Percentiles rank a stretch among this genome's conserved stretches.
Evolutionary conservation across 306 rosid genomes (phyloP).

Genomic region (Herpetospermum pedunculosum): DNA sequence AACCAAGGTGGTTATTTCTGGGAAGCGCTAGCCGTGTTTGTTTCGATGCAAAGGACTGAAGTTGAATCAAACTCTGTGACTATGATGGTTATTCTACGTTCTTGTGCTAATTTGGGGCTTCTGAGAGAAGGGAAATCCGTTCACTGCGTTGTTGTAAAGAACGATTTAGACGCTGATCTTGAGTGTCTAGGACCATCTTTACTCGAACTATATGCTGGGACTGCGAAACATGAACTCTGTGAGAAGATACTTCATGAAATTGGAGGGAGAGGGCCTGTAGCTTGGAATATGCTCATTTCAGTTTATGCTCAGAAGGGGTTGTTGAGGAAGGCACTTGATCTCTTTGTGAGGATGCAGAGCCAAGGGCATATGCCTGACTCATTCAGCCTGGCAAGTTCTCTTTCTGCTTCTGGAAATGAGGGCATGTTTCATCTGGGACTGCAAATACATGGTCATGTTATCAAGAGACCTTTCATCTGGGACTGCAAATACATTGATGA

Average conservation of each 20-base stretch:
- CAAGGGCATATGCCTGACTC: constrained; percentile 63
- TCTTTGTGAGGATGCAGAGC: constrained; percentile 42
- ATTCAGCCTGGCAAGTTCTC: constrained; percentile 67
- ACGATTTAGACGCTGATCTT: constrained; percentile 34
- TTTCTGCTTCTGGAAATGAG: constrained; percentile 59
- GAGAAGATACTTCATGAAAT: constrained; percentile 34
- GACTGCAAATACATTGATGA: constrained; percentile 66
- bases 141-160: constrained; percentile 59
- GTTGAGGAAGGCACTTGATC: constrained; percentile 30
- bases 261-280: constrained; percentile 31
- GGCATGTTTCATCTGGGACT: constrained; percentile 47
- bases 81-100: constrained; percentile 36
- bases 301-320: constrained; percentile 47
- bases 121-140: constrained; percentile 64
- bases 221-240: constrained; percentile 29
- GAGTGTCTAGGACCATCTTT: constrained; percentile 48
- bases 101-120: constrained; percentile 54
- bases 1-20: constrained; percentile 35
- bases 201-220: constrained; percentile 58
- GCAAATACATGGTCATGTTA: constrained; percentile 62
- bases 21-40: constrained; percentile 36
- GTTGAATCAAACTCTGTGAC: constrained; percentile 60
- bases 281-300: constrained; percentile 66
- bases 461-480: constrained; percentile 53
- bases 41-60: constrained; percentile 36